Evolutionary conservation across 371 early-diverging fungal genomes (phyloP).

Genomic region (Circinella minor): DNA sequence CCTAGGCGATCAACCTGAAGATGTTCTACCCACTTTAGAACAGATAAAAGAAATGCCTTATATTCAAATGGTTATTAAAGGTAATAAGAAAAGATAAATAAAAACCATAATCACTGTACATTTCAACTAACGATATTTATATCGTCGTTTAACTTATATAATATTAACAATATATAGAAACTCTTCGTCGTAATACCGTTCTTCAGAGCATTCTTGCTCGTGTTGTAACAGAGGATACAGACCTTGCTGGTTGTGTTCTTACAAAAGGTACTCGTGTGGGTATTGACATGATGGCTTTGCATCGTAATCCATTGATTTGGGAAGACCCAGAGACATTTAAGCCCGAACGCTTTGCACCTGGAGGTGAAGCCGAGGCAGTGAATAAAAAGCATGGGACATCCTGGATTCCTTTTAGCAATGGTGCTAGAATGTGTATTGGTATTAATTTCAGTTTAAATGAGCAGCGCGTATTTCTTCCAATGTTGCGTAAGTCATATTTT

Average conservation of each 20-base stretch:
- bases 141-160: no score
- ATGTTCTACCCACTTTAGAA: conserved; percentile 13
- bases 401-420: conserved; percentile 50
- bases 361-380: conserved; percentile 25
- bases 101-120: no score
- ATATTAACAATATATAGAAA: no score
- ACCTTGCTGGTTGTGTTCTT: conserved; percentile 18
- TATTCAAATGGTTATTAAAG: conserved; percentile 20
- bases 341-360: conserved; percentile 51
- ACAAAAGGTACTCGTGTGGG: conserved; percentile 20
- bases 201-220: conserved; percentile 10
- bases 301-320: conserved; percentile 39
- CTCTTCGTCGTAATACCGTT: no score
- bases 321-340: conserved; percentile 40
- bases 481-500: conserved; percentile 41
- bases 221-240: conserved; percentile 8
- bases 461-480: conserved; percentile 54
- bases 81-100: neutral
- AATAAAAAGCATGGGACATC: conserved; percentile 15
- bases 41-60: conserved; percentile 14
- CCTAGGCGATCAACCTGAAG: conserved; percentile 11
- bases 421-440: conserved; percentile 50
- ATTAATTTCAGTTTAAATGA: conserved; percentile 28
- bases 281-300: conserved; percentile 17
- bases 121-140: no score